Percentiles rank a stretch among this genome's conserved stretches.
Conservation (phyloP, 1,139 yeast species). For the Lodderomyces jiufengensis region DNA sequence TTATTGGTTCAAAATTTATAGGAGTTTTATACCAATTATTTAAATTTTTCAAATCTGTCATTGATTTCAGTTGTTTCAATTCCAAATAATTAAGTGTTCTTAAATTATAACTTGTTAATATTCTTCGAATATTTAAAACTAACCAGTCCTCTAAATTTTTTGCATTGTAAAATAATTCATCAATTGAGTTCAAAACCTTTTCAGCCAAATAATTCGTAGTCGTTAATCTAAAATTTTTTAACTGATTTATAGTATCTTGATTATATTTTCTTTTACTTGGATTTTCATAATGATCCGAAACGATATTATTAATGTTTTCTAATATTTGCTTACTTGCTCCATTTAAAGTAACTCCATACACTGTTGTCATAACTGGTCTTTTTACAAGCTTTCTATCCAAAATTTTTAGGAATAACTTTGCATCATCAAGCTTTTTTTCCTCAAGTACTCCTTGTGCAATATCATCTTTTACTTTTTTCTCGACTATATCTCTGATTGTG, state of each 20-base stretch:
- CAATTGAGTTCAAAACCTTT: constrained; percentile 29
- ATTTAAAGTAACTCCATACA: constrained; percentile 41
- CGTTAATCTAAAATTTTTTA: constrained; percentile 1
- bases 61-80: background rate
- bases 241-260: constrained; percentile 3
- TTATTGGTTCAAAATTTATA: constrained; percentile 28
- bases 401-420: constrained; percentile 18
- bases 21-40: constrained; percentile 5
- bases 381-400: constrained; percentile 36
- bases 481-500: constrained; percentile 29
- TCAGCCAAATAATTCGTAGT: constrained; percentile 25
- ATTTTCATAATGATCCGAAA: constrained; percentile 16
- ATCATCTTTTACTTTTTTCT: constrained; percentile 16
- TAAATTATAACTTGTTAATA: constrained; percentile 26
- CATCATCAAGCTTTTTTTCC: constrained; percentile 8
- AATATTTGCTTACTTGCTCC: constrained; percentile 38
- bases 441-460: constrained; percentile 4
- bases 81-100: constrained; percentile 16
- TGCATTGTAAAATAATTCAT: constrained; percentile 35
- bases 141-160: constrained; percentile 37
- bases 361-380: constrained; percentile 48
- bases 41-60: constrained; percentile 1
- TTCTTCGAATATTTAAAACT: constrained; percentile 26
- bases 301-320: constrained; percentile 22
- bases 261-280: constrained; percentile 6